Percentiles rank a stretch among this genome's conserved stretches.
Evolutionary conservation across 1,284 basidiomycete species (phyloP).

Genomic region (Cryptococcus depauperatus): DNA sequence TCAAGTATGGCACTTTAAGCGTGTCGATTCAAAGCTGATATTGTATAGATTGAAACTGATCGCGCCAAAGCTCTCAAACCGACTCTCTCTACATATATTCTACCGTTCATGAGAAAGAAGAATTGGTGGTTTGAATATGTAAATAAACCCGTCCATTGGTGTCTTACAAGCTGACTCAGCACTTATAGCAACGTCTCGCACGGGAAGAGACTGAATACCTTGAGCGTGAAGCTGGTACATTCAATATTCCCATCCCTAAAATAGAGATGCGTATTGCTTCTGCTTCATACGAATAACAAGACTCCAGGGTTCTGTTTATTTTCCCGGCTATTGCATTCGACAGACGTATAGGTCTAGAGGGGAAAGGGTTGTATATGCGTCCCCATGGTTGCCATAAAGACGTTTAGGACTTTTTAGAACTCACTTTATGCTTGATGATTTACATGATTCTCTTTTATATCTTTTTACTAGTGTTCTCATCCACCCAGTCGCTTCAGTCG

Average conservation of each 20-base stretch:
- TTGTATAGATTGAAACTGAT: slow-evolving; percentile 22
- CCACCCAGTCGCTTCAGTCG: too few relatives aligned
- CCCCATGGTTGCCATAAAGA: background rate
- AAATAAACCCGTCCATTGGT: background rate
- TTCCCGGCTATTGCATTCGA: too few relatives aligned
- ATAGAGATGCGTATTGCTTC: slow-evolving; percentile 17
- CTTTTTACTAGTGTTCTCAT: too few relatives aligned
- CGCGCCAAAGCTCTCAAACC: slow-evolving; percentile 24
- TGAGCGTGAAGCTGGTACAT: slow-evolving; percentile 40
- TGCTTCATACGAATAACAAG: slow-evolving; percentile 1
- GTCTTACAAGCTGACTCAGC: background rate
- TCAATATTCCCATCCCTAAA: slow-evolving; percentile 19
- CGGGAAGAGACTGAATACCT: slow-evolving; percentile 41
- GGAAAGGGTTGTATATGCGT: background rate
- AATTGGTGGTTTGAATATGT: slow-evolving; percentile 36
- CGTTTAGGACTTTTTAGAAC: too few relatives aligned
- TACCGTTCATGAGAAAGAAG: slow-evolving; percentile 24
- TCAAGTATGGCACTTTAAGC: slow-evolving; percentile 12
- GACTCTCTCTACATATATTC: slow-evolving; percentile 23
- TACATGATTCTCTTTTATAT: too few relatives aligned
- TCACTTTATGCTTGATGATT: too few relatives aligned
- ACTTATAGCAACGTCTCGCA: slow-evolving; percentile 21
- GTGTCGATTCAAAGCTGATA: background rate
- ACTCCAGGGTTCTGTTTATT: too few relatives aligned
- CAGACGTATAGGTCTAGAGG: background rate